Evolutionary conservation across 345 rosid genomes (phyloP).

Genomic region (Chamaenerion angustifolium): DNA sequence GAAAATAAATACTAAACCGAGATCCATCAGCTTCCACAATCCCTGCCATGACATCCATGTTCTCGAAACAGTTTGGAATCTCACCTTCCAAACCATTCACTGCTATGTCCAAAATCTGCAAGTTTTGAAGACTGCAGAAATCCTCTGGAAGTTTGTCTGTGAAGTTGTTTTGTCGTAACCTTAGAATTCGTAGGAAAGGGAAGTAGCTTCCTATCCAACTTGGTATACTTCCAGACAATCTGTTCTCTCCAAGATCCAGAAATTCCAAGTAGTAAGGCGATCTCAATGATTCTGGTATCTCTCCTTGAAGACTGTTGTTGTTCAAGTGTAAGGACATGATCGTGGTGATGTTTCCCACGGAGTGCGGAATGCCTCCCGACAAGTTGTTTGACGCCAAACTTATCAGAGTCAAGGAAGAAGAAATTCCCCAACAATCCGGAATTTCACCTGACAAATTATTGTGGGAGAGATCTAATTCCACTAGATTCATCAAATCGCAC

Average conservation of each 20-base stretch:
- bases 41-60: not conserved
- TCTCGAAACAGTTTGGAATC: not conserved
- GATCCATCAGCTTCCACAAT: not conserved
- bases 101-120: slow-evolving; percentile 5
- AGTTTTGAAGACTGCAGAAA: not conserved
- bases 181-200: not conserved
- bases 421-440: slow-evolving; percentile 3
- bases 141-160: not conserved
- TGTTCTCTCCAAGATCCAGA: slow-evolving; percentile 6
- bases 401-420: accelerated
- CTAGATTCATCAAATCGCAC: not conserved
- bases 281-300: not conserved
- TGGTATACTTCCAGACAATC: slow-evolving; percentile 5
- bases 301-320: slow-evolving; percentile 4
- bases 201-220: slow-evolving; percentile 2
- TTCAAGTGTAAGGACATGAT: not conserved
- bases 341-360: not conserved
- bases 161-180: slow-evolving; percentile 2
- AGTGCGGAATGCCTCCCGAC: not conserved
- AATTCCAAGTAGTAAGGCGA: not conserved
- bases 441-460: slow-evolving; percentile 2
- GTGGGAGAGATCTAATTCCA: accelerated
- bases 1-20: no score
- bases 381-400: slow-evolving; percentile 5
- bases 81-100: not conserved